Base-by-base conservation (phyloP, 805 yeast species). In the Teunomyces aglyptinius region DNA sequence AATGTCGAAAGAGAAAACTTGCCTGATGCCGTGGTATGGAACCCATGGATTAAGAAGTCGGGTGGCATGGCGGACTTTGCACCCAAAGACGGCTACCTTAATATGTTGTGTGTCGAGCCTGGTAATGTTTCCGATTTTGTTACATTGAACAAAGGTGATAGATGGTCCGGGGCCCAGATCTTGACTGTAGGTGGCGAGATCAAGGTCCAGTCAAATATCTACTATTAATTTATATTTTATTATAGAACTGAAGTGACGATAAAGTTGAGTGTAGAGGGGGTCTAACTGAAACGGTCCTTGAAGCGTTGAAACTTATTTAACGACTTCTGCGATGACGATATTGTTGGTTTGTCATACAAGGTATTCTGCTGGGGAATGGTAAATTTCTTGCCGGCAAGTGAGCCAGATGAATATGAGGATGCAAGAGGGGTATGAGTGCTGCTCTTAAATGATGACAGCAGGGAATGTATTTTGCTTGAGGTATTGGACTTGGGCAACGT, bases 81-180 rank as follows among this genome's bases (percentile, higher is more conserved):
- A 56, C 99, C 98, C 43, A 89, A 87, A 63, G 65, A 68, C 45
- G 98, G 97, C 5, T 94, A 75, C 72, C 76, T 82, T 54, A 74
- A 84, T 39, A 92, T 94, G 98, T 81, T 94, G 48, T 94, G 99
- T 69, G 79, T 94, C 47, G 99, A 94, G 67, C 95, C 97, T 2
- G 99, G 99, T 36, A 76, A 83, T 55, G 98, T 94, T 33, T 76
- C 80, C 48, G 82, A 83, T 40, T 85, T 86, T 60, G 72, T 79
- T 19, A 68, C 65, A 19, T 73, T 94, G 55, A 64, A 70, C 42
- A 84, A 92, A n/a, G 92, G 94, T 44, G 77, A 76, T 50, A 73
- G 74, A 51, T 91, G 96, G 96, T 65, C 68, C 11, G 97, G 83
- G 12, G 68, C 82, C 27, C 96, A 89, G 69, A 68, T 60, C 19